Evolutionary conservation across 176 grass and related monocot genomes (phyloP), one percentile per base, ranked within the genome.

Genomic region (Carex myosuroides): DNA sequence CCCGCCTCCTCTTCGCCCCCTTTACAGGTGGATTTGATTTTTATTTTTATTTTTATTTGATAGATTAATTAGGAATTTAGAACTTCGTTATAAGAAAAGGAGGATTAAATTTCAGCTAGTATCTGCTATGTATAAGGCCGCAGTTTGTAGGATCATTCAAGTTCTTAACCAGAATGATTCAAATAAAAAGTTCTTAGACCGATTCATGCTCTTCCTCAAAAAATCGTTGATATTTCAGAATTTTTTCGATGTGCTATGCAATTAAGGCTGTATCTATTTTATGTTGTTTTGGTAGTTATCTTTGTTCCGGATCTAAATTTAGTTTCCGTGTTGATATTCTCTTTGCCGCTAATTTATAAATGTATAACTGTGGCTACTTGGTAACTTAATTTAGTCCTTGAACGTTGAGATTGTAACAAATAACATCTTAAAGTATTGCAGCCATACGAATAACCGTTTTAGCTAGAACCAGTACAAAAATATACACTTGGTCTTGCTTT

Each of bases 1-100:
- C 7, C 80, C 42, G 13, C 61, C 41, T 1, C 32, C 0, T 54
- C 80, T 9, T 6, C 62, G 18, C 80, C 37, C 6, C 80, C 80
- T 68, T 26, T 67, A 48, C 80, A 83, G 80, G 80, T 83, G 12
- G 20, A 53, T 74, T 82, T 80, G 9, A 35, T 80, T 80, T 21
- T 30, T 26, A 32, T 56, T 80, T 21, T 30, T 26, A 32, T 56
- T 80, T 30, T 13, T 4, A 30, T 79, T 79, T 79, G 4, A 14
- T 52, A 22, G 18, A 0, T 39, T 61, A 64, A 18, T 29, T 82
- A 13, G 42, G 20, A 50, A 52, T 9, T 52, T 21, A 72, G 6
- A 48, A 22, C 6, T 44, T 18, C 42, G 3, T 39, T 42, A 55
- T 16, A 22, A 52, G 22, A 84, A 4, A 44, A 18, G 44, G 33